Evolutionary conservation across 345 rosid genomes (phyloP), one percentile per base, ranked within the genome.

Genomic region (Turnera subulata): DNA sequence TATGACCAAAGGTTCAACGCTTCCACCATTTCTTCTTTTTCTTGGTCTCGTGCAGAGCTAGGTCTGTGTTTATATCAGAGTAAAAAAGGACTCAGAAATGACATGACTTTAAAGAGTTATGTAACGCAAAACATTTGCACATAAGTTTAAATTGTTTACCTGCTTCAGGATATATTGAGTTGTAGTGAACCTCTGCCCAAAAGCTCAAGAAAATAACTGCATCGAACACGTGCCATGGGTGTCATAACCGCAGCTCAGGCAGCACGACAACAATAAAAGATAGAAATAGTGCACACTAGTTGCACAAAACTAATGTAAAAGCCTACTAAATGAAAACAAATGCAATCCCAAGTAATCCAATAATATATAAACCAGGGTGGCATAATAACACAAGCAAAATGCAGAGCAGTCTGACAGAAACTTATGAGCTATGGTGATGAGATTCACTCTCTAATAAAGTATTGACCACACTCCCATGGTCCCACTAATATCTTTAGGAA

Each of bases 171-270:
- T 89, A 87, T 7, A 93, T 83, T 9, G 99, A 89, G 64, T 93
- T 93, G 80, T 93, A 89, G 72, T 93, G 97, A 71, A 93, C 99
- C 69, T 87, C 97, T 3, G 94, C 97, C 99, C 97, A 93, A 64
- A 93, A 93, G 74, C 96, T 93, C 76, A 84, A 71, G 80, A 71
- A 89, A 61, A 93, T 80, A 61, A 87, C 99, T 86, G 88, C 71
- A 65, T 4, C 26, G 39, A 42, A 6, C 43, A 49, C 24, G 50
- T 8, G 14, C 4, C 35, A 43, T 8, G 1, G 45, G 21, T 18
- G 45, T 35, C 29, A 29, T 4, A 29, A 29, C 8, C 8, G 4
- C 35, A 29, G 5, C 35, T 8, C 35, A 29, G 35, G 35, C 35
- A 29, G 35, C 8, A 29, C 8, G 35, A 29, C 35, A 29, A 29